phyloP scores from a whole-genome alignment of 768 basidiomycete genomes.

The Lactarius sanguifluus region DNA sequence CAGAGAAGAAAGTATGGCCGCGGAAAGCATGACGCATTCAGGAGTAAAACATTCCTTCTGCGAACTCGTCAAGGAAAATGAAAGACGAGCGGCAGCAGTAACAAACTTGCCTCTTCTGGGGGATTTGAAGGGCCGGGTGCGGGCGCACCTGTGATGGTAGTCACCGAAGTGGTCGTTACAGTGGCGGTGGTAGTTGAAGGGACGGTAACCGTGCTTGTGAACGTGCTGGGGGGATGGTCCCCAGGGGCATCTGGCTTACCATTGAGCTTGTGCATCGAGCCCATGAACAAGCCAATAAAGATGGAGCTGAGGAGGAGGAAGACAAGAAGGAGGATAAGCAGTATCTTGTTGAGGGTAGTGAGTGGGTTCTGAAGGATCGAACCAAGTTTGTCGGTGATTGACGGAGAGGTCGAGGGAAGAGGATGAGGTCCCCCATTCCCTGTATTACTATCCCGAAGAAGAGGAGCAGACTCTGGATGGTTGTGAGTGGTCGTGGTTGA shows the following conservation, averaged over 20 bases:
- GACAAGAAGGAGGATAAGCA: slow-evolving; percentile 70
- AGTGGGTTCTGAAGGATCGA: slow-evolving; percentile 71
- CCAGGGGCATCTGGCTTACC: slow-evolving; percentile 44
- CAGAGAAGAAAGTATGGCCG: slow-evolving; percentile 74
- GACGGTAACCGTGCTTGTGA: slow-evolving; percentile 42
- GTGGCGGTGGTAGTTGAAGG: slow-evolving; percentile 40
- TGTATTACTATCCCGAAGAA: slow-evolving; percentile 52
- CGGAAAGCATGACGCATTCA: slow-evolving; percentile 81
- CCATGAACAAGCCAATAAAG: slow-evolving; percentile 94
- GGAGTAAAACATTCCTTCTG: slow-evolving; percentile 72
- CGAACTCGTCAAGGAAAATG: slow-evolving; percentile 10
- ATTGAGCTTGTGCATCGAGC: slow-evolving; percentile 76
- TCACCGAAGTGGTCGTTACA: slow-evolving; percentile 41
- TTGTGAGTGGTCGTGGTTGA: not conserved
- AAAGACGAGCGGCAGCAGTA: not conserved
- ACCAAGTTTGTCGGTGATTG: slow-evolving; percentile 50
- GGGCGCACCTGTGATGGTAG: slow-evolving; percentile 34
- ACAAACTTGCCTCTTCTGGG: slow-evolving; percentile 43
- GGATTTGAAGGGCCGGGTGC: slow-evolving; percentile 43
- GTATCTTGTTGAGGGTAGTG: slow-evolving; percentile 78
- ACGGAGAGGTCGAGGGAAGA: slow-evolving; percentile 34
- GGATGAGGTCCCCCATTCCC: slow-evolving; percentile 39
- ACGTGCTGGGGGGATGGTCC: slow-evolving; percentile 42
- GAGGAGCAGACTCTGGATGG: slow-evolving; percentile 59
- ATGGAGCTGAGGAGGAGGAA: slow-evolving; percentile 80